Base-by-base conservation (phyloP, 1,139 yeast genomes). In the Candida anutae region DNA sequence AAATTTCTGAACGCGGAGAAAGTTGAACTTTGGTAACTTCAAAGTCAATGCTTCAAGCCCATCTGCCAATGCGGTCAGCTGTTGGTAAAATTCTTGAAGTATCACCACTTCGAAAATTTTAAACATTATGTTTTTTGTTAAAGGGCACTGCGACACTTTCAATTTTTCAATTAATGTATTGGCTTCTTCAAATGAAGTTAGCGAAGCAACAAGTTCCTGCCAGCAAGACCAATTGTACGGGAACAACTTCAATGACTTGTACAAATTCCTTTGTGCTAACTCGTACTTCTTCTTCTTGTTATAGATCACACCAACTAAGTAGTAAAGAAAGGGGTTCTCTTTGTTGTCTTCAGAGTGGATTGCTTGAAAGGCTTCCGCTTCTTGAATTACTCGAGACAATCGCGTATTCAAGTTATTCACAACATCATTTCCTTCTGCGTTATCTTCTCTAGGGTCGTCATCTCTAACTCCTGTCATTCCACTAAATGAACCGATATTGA, bases 141-240 rank as follows among this genome's bases (percentile, higher is more conserved):
- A 39, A 2, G 43, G 32, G 4, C 44, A 30, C 26, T 51, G 48
- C 2, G 52, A 28, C 2, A 45, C 24, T 26, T 50, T 54, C 15
- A 75, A 46, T 31, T 58, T 58, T 25, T 56, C 58, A 4, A 76
- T 46, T 15, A 78, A 55, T 5, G 52, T 49, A 9, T 64, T 34
- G 0, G 84, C 81, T 31, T 80, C 84, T 36, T 80, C 85, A 29
- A 76, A 63, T 16, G 77, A 68, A 4, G 70, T 57, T 13, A 87
- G 53, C 28, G 93, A 77, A 3, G 74, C 62, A 10, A 80, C 60
- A 21, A 90, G 60, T 46, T 90, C 97, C 36, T 71, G 69, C 97
- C 97, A 93, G 34, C 94, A 83, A 30, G 90, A 74, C 97, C 97
- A 90, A 45, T 90, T 90, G 50, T 69, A 82, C 0, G 96, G 95